A percentile compares a stretch with the other conserved stretches of the same genome.
Conservation (phyloP, 257 asterid genomes). For the Agastache rugosa region DNA sequence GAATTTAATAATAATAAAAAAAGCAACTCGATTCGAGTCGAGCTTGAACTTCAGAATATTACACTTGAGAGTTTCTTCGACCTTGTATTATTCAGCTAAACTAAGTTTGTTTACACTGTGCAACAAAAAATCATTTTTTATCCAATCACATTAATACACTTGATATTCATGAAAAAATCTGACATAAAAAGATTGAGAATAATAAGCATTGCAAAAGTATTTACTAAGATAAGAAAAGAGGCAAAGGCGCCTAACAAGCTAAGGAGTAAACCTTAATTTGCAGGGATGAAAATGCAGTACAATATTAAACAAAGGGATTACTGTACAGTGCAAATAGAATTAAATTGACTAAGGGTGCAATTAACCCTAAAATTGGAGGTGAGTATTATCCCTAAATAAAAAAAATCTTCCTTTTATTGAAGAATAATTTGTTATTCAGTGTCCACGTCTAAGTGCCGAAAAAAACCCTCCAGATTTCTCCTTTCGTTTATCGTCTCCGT, state of each 20-base stretch:
- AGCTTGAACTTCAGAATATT: no score
- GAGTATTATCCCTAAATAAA: slow-evolving; percentile 24
- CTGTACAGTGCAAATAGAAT: slow-evolving; percentile 48
- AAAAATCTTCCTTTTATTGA: slow-evolving; percentile 14
- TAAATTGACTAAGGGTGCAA: slow-evolving; percentile 29
- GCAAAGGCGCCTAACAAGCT: slow-evolving; percentile 3
- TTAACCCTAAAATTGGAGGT: slow-evolving; percentile 40
- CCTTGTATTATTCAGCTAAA: background rate
- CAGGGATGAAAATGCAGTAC: slow-evolving; percentile 29
- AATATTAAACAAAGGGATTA: slow-evolving; percentile 29
- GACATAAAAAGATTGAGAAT: background rate
- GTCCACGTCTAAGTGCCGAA: slow-evolving; percentile 78
- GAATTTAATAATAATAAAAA: no score
- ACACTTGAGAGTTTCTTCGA: no score
- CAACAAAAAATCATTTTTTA: no score
- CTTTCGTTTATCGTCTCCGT: slow-evolving; percentile 71
- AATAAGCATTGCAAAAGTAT: background rate
- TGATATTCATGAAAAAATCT: background rate
- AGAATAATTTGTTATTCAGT: slow-evolving; percentile 39
- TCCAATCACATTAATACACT: background rate
- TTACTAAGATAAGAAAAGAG: slow-evolving; percentile 4
- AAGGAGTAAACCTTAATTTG: slow-evolving; percentile 26
- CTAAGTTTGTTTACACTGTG: background rate
- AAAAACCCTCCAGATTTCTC: slow-evolving; percentile 88
- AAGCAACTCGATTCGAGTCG: no score